These are phyloP conservation scores for Rhododendron kiyosumense DNA, from an alignment of 148 eudicot species.

Conservation along the genomic window DNA sequence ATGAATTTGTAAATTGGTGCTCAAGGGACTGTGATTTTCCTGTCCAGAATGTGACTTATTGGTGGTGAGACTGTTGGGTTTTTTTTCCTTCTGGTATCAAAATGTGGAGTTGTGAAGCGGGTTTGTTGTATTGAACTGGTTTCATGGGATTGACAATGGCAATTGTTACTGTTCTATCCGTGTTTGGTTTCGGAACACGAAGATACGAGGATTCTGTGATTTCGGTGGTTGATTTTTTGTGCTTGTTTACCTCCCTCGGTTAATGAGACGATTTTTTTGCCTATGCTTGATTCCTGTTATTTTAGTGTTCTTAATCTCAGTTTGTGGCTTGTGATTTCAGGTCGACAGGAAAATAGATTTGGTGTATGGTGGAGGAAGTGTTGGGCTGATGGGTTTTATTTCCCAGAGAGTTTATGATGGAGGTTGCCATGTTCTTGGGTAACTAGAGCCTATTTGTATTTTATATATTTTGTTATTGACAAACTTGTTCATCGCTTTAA, in stretches of 20 bases:
- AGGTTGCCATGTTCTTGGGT: conserved; percentile 96
- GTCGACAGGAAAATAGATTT: conserved; percentile 79
- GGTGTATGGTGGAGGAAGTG: conserved; percentile 97
- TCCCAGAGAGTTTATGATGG: conserved; percentile 72
- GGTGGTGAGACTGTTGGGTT: not conserved
- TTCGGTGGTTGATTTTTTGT: conserved; percentile 10
- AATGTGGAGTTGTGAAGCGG: not conserved
- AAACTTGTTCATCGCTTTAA: conserved; percentile 1
- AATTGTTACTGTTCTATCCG: not conserved
- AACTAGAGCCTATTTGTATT: conserved; percentile 17
- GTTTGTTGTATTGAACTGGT: conserved; percentile 5
- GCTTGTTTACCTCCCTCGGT: conserved; percentile 3
- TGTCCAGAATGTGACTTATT: not conserved
- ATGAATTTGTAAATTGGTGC: not conserved
- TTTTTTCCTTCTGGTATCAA: not conserved
- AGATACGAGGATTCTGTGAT: not conserved
- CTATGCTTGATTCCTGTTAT: not conserved
- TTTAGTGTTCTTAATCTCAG: not conserved
- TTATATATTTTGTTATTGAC: not conserved
- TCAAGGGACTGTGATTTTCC: not conserved
- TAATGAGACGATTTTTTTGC: not conserved
- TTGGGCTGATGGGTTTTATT: conserved; percentile 90
- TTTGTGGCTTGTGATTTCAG: conserved; percentile 29
- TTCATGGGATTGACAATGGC: not conserved
- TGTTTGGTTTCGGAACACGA: not conserved